Percentiles rank a stretch among this genome's conserved stretches.
phyloP scores from a whole-genome alignment of 2,329 filamentous ascomycete genomes.

The Penicillium sp. region DNA sequence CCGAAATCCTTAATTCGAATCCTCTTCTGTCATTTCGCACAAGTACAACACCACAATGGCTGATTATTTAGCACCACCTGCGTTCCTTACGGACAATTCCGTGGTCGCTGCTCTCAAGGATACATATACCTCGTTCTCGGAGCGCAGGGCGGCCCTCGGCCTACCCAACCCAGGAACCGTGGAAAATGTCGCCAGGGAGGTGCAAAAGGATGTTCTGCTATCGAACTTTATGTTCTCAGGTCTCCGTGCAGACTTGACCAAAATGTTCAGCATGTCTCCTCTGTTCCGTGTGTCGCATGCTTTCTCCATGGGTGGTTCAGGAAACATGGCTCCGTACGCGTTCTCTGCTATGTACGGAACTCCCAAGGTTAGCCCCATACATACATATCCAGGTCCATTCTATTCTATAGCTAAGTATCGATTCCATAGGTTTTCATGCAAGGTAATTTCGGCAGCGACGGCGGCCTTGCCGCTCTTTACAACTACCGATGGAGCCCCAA shows the following conservation, averaged over 20 bases:
- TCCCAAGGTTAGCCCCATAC: slow-evolving; percentile 70
- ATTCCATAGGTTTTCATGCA: slow-evolving; percentile 82
- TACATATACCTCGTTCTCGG: slow-evolving; percentile 79
- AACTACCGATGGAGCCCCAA: slow-evolving; percentile 87
- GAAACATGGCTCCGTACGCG: slow-evolving; percentile 84
- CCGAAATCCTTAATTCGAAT: slow-evolving; percentile 7
- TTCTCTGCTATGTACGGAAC: slow-evolving; percentile 95
- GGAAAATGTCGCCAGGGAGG: slow-evolving; percentile 87
- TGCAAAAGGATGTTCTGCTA: slow-evolving; percentile 93
- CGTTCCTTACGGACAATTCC: slow-evolving; percentile 75
- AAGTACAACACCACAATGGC: slow-evolving; percentile 41
- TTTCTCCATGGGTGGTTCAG: slow-evolving; percentile 88
- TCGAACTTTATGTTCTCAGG: slow-evolving; percentile 97
- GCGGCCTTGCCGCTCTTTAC: slow-evolving; percentile 82
- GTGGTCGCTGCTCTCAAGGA: slow-evolving; percentile 72
- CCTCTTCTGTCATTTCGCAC: slow-evolving; percentile 13
- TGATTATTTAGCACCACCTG: slow-evolving; percentile 56
- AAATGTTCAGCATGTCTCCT: slow-evolving; percentile 90
- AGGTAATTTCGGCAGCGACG: slow-evolving; percentile 93
- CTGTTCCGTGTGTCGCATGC: slow-evolving; percentile 98
- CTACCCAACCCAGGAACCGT: slow-evolving; percentile 91
- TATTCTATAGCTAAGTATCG: slow-evolving; percentile 17
- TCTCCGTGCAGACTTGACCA: slow-evolving; percentile 93
- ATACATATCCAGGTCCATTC: background rate
- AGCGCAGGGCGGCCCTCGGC: slow-evolving; percentile 84